Percentiles rank a stretch among this genome's conserved stretches.
phyloP scores from a whole-genome alignment of 768 basidiomycete genomes.

The Gyrodon lividus region DNA sequence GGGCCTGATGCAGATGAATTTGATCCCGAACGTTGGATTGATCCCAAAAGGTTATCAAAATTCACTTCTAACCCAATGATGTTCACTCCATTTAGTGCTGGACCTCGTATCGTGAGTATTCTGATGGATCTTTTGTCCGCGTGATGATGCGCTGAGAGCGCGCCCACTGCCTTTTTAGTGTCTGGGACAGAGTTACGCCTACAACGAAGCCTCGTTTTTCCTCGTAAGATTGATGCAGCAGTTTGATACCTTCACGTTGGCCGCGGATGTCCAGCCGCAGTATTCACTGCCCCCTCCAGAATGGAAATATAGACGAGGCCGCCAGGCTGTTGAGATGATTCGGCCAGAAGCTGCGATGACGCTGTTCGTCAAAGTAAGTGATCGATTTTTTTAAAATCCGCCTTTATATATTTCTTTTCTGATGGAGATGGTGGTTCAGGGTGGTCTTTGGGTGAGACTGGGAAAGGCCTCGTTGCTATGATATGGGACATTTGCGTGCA shows the following conservation, averaged over 20 bases:
- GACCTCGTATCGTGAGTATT: conserved; percentile 52
- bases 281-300: conserved; percentile 60
- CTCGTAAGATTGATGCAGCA: conserved; percentile 65
- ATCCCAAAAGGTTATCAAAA: conserved; percentile 48
- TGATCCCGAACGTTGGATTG: conserved; percentile 76
- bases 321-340: conserved; percentile 56
- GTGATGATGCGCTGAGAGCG: conserved; percentile 12
- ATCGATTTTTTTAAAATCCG: conserved; percentile 7
- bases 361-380: conserved; percentile 60
- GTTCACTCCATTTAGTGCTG: conserved; percentile 73
- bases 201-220: conserved; percentile 75
- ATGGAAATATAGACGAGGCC: conserved; percentile 45
- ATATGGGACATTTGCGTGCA: not conserved
- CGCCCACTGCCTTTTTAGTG: conserved; percentile 43
- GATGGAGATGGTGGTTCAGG: conserved; percentile 33
- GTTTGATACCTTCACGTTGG: conserved; percentile 58
- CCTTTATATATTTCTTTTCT: conserved; percentile 1
- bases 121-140: not conserved
- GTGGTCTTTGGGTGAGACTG: conserved; percentile 60
- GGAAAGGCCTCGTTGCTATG: conserved; percentile 21
- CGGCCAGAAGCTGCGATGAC: conserved; percentile 67
- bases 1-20: conserved; percentile 76
- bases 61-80: conserved; percentile 63
- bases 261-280: conserved; percentile 58
- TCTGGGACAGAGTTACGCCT: conserved; percentile 72